phyloP scores from a whole-genome alignment of 805 yeast species.

The Candida yuanshanica region DNA sequence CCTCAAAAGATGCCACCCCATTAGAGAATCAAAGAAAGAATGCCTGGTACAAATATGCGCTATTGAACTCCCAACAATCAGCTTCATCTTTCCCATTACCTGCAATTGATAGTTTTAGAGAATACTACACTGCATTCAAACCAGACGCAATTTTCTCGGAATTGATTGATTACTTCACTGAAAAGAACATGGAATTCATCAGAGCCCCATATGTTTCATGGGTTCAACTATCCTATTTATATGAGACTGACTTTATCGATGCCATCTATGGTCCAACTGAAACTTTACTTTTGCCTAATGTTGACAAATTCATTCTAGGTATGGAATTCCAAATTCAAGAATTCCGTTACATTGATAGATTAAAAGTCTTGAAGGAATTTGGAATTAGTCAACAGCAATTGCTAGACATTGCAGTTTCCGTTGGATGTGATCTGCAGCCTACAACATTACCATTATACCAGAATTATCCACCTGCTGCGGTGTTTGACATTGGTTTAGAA shows the following conservation, averaged over 20 bases:
- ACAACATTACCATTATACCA: constrained; percentile 45
- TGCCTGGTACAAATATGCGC: constrained; percentile 36
- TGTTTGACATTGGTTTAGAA: constrained; percentile 33
- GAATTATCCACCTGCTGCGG: constrained; percentile 19
- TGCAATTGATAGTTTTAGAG: constrained; percentile 46
- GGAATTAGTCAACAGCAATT: constrained; percentile 60
- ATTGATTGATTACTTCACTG: constrained; percentile 51
- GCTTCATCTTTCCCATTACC: constrained; percentile 20
- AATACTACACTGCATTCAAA: constrained; percentile 41
- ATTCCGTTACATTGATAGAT: constrained; percentile 61
- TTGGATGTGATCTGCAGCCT: constrained; percentile 76
- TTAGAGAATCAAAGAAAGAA: constrained; percentile 36
- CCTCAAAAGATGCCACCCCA: constrained; percentile 27
- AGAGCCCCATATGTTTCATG: constrained; percentile 82
- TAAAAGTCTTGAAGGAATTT: constrained; percentile 54
- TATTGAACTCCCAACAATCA: constrained; percentile 16
- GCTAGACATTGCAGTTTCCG: constrained; percentile 67
- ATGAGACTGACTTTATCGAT: constrained; percentile 52
- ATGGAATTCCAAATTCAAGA: constrained; percentile 62
- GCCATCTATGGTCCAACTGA: constrained; percentile 85
- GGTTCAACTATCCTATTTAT: constrained; percentile 71
- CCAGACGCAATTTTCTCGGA: constrained; percentile 47
- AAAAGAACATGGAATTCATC: constrained; percentile 53
- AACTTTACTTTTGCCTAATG: constrained; percentile 49
- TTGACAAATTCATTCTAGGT: constrained; percentile 67